Percentiles rank a stretch among this genome's conserved stretches.
Evolutionary conservation across 2,329 filamentous ascomycete species (phyloP).

Genomic region (Ascochyta viciae-villosae): DNA sequence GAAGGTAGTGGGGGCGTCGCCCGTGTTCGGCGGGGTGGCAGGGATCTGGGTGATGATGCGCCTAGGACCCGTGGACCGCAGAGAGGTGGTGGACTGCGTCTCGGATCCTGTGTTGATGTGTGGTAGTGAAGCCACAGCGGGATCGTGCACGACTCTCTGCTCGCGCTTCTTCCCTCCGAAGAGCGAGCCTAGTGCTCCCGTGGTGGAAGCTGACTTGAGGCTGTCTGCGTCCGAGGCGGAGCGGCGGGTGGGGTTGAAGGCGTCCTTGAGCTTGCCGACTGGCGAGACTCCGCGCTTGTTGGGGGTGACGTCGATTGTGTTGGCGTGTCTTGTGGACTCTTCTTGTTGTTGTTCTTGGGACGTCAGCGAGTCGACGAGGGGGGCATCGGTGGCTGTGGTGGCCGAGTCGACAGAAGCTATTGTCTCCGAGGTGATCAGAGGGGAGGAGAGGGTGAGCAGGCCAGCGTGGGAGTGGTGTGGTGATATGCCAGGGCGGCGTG

Average conservation of each 20-base stretch:
- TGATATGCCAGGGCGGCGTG: conserved; percentile 50
- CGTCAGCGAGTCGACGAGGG: conserved; percentile 41
- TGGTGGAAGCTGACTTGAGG: conserved; percentile 49
- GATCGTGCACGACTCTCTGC: conserved; percentile 39
- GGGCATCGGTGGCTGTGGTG: conserved; percentile 35
- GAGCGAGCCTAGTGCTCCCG: conserved; percentile 49
- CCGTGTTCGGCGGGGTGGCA: conserved; percentile 52
- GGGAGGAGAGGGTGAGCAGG: conserved; percentile 58
- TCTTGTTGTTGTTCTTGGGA: conserved; percentile 27
- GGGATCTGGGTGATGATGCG: conserved; percentile 51
- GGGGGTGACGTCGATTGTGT: conserved; percentile 41
- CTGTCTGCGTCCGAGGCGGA: conserved; percentile 46
- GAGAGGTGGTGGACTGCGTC: conserved; percentile 39
- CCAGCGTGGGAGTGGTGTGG: conserved; percentile 58
- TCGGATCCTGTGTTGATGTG: conserved; percentile 40
- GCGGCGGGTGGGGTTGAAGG: conserved; percentile 61
- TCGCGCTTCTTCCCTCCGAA: conserved; percentile 50
- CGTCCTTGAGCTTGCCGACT: conserved; percentile 73
- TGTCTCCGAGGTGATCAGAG: conserved; percentile 52
- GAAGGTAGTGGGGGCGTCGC: conserved; percentile 61
- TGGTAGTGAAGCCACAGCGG: conserved; percentile 38
- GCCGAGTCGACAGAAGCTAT: conserved; percentile 45
- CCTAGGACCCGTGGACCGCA: conserved; percentile 35
- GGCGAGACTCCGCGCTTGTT: conserved; percentile 71
- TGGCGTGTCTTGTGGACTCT: conserved; percentile 37